Conservation (phyloP, 139 green algal species). For the Deuterostichococcus epilithicus region DNA sequence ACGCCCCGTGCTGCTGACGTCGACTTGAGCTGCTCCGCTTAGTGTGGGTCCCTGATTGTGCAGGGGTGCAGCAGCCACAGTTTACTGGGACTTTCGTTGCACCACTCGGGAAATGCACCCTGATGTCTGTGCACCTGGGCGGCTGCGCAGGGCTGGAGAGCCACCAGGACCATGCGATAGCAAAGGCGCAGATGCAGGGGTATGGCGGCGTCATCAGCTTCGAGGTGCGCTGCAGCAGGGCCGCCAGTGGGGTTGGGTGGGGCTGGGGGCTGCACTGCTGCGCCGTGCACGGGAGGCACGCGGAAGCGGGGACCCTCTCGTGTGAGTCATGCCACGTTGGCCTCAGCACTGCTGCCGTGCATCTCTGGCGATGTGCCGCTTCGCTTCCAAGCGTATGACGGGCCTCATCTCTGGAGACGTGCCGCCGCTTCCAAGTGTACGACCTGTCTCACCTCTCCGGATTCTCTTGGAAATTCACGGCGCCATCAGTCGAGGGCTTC, state of each 20-base stretch:
- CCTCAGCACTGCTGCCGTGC: too few relatives aligned
- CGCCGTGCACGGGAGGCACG: background rate
- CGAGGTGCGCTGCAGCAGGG: constrained; percentile 50
- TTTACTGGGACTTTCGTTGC: too few relatives aligned
- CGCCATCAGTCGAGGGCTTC: constrained; percentile 23
- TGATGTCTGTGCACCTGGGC: constrained; percentile 48
- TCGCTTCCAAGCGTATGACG: too few relatives aligned
- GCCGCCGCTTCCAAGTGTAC: background rate
- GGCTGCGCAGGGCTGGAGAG: constrained; percentile 80
- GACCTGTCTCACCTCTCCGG: background rate
- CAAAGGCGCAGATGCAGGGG: constrained; percentile 86
- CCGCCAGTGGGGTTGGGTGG: too few relatives aligned
- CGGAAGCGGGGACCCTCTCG: too few relatives aligned
- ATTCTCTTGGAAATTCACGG: background rate
- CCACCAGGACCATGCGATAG: constrained; percentile 95
- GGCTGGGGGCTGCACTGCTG: background rate
- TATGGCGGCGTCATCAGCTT: constrained; percentile 96
- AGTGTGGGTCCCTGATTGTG: too few relatives aligned
- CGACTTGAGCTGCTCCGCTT: too few relatives aligned
- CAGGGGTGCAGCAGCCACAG: too few relatives aligned
- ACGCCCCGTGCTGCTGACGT: constrained; percentile 45
- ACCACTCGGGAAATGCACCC: too few relatives aligned
- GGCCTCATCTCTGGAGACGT: too few relatives aligned
- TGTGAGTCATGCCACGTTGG: too few relatives aligned
- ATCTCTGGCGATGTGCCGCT: too few relatives aligned